Conservation (phyloP, 2,329 filamentous ascomycete genomes). For the Onygena corvina region DNA sequence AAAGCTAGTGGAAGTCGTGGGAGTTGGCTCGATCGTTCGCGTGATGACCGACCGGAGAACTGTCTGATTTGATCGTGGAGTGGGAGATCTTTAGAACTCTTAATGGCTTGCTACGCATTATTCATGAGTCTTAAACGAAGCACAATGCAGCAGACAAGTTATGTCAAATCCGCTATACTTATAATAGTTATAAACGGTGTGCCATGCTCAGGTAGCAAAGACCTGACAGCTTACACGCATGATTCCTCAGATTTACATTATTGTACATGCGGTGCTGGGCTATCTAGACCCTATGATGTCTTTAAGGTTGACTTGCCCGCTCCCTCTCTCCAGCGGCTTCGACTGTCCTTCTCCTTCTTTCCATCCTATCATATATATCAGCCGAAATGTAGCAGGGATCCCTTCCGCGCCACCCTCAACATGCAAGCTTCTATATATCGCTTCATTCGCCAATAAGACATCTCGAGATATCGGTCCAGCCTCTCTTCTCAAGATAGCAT, state of each 20-base stretch:
- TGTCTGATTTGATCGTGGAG: slow-evolving; percentile 44
- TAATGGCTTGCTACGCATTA: too few species aligned
- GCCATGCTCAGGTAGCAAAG: too few species aligned
- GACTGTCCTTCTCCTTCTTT: slow-evolving; percentile 69
- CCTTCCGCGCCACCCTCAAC: slow-evolving; percentile 56
- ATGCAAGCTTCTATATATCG: slow-evolving; percentile 78
- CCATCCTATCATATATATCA: slow-evolving; percentile 99
- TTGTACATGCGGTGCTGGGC: background rate
- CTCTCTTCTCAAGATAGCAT: slow-evolving; percentile 76
- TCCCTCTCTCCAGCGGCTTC: slow-evolving; percentile 69
- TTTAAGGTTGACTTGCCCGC: slow-evolving; percentile 76
- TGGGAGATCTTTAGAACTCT: background rate
- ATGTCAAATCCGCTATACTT: too few species aligned
- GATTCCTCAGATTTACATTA: background rate
- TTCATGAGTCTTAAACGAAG: too few species aligned
- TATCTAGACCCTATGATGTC: slow-evolving; percentile 50
- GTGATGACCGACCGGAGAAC: slow-evolving; percentile 95
- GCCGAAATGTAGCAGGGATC: slow-evolving; percentile 80
- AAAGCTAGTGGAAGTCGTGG: slow-evolving; percentile 90
- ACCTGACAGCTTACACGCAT: background rate
- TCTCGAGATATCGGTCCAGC: slow-evolving; percentile 66
- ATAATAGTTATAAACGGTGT: background rate
- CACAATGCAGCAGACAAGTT: too few species aligned
- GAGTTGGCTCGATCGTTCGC: slow-evolving; percentile 80
- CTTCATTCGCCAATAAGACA: slow-evolving; percentile 73